Percentiles rank a stretch among this genome's conserved stretches.
phyloP scores from a whole-genome alignment of 2,329 filamentous ascomycete species.

The Neofusicoccum cordaticola region DNA sequence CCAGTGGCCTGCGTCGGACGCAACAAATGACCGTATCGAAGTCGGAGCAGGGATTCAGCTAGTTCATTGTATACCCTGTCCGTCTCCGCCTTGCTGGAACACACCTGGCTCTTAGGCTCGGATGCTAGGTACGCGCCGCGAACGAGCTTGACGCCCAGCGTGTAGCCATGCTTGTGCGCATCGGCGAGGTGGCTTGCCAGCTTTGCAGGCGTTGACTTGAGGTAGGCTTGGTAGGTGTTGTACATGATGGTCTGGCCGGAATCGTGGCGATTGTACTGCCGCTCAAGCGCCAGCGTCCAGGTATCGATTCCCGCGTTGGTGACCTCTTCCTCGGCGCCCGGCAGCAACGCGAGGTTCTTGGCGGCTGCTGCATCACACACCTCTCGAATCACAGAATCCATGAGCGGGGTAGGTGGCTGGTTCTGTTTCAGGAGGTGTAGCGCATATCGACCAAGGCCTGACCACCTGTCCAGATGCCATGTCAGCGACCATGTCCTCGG shows the following conservation, averaged over 20 bases:
- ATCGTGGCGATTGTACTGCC: slow-evolving; percentile 48
- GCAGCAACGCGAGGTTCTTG: slow-evolving; percentile 70
- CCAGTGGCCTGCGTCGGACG: slow-evolving; percentile 43
- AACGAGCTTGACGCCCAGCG: slow-evolving; percentile 56
- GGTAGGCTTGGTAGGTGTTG: slow-evolving; percentile 59
- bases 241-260: slow-evolving; percentile 79
- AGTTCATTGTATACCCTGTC: slow-evolving; percentile 65
- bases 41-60: slow-evolving; percentile 61
- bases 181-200: slow-evolving; percentile 47
- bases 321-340: slow-evolving; percentile 80
- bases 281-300: slow-evolving; percentile 54
- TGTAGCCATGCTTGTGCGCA: slow-evolving; percentile 50
- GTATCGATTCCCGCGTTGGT: slow-evolving; percentile 62
- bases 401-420: slow-evolving; percentile 59
- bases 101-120: slow-evolving; percentile 50
- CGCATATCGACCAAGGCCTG: slow-evolving; percentile 73
- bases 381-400: slow-evolving; percentile 67
- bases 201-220: slow-evolving; percentile 47
- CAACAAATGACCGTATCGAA: slow-evolving; percentile 35
- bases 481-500: slow-evolving; percentile 20
- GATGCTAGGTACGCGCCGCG: slow-evolving; percentile 56
- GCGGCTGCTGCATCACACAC: slow-evolving; percentile 71
- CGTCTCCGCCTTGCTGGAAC: slow-evolving; percentile 54
- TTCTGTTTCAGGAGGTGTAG: slow-evolving; percentile 64
- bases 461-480: slow-evolving; percentile 55